These are phyloP conservation scores for Geranium rotundifolium DNA, from an alignment of 345 rosid species.

Conservation along the genomic window DNA sequence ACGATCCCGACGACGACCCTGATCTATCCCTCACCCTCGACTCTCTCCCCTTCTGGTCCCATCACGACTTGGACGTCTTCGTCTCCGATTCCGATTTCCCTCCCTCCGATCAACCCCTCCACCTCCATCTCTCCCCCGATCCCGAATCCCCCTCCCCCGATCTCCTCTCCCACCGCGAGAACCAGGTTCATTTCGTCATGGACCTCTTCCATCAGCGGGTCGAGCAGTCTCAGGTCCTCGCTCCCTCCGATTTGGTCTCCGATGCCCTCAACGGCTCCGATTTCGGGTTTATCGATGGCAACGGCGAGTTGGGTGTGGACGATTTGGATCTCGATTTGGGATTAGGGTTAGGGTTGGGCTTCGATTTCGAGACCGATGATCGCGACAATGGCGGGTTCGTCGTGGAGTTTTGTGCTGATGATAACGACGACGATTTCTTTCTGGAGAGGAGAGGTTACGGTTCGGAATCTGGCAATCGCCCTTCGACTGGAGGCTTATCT, in stretches of 20 bases:
- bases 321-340: constrained; percentile 32
- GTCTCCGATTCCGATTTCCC: constrained; percentile 22
- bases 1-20: not conserved
- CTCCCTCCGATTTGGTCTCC: constrained; percentile 3
- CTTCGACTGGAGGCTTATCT: constrained; percentile 7
- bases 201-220: constrained; percentile 87
- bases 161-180: constrained; percentile 37
- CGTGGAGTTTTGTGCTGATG: constrained; percentile 13
- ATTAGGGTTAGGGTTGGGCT: constrained; percentile 28
- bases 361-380: constrained; percentile 14
- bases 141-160: constrained; percentile 36
- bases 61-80: constrained; percentile 16
- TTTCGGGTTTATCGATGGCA: constrained; percentile 34
- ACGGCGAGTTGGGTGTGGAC: constrained; percentile 20
- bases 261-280: constrained; percentile 7
- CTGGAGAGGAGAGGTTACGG: constrained; percentile 37
- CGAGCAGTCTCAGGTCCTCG: constrained; percentile 58
- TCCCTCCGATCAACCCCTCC: constrained; percentile 6
- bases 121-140: not conserved
- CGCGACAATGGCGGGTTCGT: constrained; percentile 16
- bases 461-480: constrained; percentile 18
- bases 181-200: constrained; percentile 68
- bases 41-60: constrained; percentile 8
- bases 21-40: not conserved
- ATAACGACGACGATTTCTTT: constrained; percentile 37